Conservation (phyloP, 1,139 yeast species). For the Diutina neorugosa region DNA sequence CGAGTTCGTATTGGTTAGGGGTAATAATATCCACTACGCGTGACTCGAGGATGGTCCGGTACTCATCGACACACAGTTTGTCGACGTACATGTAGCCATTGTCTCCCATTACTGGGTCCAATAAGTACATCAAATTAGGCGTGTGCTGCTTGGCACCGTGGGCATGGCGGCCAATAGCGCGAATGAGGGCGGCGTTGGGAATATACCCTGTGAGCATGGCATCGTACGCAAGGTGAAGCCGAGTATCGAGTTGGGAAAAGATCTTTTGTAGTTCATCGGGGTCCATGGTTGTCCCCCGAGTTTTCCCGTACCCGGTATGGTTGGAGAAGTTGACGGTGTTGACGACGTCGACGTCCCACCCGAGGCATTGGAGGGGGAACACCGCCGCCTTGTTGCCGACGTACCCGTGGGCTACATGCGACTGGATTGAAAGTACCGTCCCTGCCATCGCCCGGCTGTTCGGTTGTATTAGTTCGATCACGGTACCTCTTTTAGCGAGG, state of each 20-base stretch:
- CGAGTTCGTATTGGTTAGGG: conserved; percentile 89
- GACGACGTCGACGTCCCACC: conserved; percentile 78
- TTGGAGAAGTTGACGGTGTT: conserved; percentile 75
- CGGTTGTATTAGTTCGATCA: background rate
- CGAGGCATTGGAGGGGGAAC: conserved; percentile 63
- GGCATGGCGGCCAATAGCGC: background rate
- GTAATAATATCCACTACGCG: conserved; percentile 58
- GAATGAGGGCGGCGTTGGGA: conserved; percentile 11
- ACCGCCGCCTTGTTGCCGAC: conserved; percentile 76
- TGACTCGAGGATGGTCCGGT: conserved; percentile 39
- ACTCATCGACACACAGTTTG: conserved; percentile 53
- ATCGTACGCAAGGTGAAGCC: conserved; percentile 10
- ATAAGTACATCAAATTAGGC: conserved; percentile 36
- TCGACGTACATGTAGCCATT: conserved; percentile 74
- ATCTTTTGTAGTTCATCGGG: background rate
- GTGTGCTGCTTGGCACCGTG: background rate
- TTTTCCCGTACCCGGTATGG: conserved; percentile 66
- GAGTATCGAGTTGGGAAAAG: background rate
- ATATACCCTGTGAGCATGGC: conserved; percentile 26
- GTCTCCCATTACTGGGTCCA: conserved; percentile 95
- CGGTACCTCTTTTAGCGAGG: background rate
- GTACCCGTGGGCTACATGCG: conserved; percentile 81
- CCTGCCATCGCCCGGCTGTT: background rate
- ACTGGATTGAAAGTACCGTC: conserved; percentile 37
- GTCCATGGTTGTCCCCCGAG: background rate